phyloP scores from a whole-genome alignment of 176 grass and related monocot species.

The Carex myosuroides region DNA sequence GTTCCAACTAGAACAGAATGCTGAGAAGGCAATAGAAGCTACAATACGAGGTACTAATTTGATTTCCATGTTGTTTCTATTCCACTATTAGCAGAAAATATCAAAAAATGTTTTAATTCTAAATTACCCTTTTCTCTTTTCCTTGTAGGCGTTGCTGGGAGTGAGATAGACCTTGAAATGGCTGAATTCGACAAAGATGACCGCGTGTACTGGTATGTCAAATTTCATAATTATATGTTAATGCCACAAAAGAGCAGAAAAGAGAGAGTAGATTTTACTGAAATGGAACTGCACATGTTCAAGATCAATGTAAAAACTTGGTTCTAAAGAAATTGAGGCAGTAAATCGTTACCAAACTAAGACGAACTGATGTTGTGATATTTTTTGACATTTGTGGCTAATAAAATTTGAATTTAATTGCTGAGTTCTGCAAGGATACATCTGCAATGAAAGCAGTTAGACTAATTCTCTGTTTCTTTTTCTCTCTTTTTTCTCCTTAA shows the following conservation, averaged over 20 bases:
- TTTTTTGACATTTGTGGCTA: background rate
- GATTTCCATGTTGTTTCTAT: background rate
- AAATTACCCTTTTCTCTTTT: background rate
- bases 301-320: background rate
- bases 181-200: slow-evolving; percentile 40
- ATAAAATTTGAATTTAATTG: slow-evolving; percentile 5
- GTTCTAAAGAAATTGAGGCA: background rate
- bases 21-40: slow-evolving; percentile 63
- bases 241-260: background rate
- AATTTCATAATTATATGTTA: background rate
- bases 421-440: background rate
- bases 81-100: background rate
- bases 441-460: background rate
- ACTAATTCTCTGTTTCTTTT: slow-evolving; percentile 8
- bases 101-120: background rate
- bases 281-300: background rate
- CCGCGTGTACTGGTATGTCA: slow-evolving; percentile 50
- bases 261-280: background rate
- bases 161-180: slow-evolving; percentile 44
- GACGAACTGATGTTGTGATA: background rate
- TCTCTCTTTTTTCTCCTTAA: background rate
- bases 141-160: slow-evolving; percentile 28
- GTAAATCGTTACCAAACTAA: background rate
- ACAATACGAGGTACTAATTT: slow-evolving; percentile 51
- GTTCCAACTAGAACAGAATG: slow-evolving; percentile 37